Base-by-base conservation (phyloP, 2,329 filamentous ascomycete genomes). In the Arthrinium phaeospermum region DNA sequence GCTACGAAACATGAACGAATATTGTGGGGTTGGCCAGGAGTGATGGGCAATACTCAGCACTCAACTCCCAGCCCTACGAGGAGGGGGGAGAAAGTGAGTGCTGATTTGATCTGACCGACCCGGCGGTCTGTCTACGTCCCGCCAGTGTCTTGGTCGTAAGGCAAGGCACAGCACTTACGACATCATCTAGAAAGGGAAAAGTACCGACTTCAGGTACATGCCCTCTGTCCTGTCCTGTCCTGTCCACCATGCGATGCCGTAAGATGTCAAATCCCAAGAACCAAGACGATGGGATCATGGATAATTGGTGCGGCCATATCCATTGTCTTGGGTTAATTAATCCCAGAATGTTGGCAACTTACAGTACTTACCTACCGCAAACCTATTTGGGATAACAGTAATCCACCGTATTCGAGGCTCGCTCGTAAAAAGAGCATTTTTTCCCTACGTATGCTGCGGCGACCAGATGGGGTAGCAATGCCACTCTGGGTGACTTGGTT, bases 11-110 rank as follows among this genome's bases (percentile, higher is more conserved):
- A 37, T 37, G 53, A 61, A 61, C 34, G 27, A 30, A n/a, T 27
- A 61, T 61, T 61, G 53, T 61, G 53, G 53, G 53, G 49, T 51
- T 51, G 49, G 49, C 49, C 10, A 51, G 49, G 49, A 51, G 49
- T n/a, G 67, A 68, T 27, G 14, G 45, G 41, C 37, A 45, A 34
- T 47, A 34, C 67, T 46, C 44, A 49, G 67, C 30, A 49, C 67
- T 46, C 44, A 70, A 71, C 45, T 34, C 24, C 72, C 72, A 73
- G 72, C 72, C 72, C 72, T 73, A 73, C 64, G 69, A 72, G 71
- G 41, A 47, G 45, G 24, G 41, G 57, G 34, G 19, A 34, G 24
- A 49, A 71, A 70, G 72, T 73, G 72, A 69, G 69, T 41, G 69
- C 67, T 37, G 37, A 64, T 46, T 46, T 47, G 24, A 49, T 68